phyloP scores from a whole-genome alignment of 768 basidiomycete genomes.

The Cystobasidium tubakii region DNA sequence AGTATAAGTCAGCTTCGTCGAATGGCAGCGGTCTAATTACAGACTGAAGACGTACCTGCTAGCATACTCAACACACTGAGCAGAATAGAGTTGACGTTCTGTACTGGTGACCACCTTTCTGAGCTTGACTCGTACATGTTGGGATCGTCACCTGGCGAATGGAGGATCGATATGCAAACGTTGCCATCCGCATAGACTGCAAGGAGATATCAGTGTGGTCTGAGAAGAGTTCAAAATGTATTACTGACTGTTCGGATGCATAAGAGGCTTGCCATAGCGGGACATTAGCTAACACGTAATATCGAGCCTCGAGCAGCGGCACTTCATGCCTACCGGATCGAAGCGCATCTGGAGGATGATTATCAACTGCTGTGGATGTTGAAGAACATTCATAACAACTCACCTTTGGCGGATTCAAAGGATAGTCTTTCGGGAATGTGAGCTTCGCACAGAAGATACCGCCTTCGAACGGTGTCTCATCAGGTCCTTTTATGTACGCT shows the following conservation, averaged over 20 bases:
- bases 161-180: conserved; percentile 96
- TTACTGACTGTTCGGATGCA: conserved; percentile 89
- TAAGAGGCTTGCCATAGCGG: conserved; percentile 56
- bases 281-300: background rate
- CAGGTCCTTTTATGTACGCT: conserved; percentile 66
- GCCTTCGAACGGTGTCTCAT: conserved; percentile 59
- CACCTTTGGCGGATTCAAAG: conserved; percentile 86
- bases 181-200: conserved; percentile 94
- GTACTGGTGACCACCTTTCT: conserved; percentile 98
- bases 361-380: background rate
- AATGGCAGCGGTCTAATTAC: background rate
- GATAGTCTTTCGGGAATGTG: conserved; percentile 78
- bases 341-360: conserved; percentile 67
- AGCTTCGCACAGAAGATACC: conserved; percentile 88
- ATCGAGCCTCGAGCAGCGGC: background rate
- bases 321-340: conserved; percentile 58
- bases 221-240: background rate
- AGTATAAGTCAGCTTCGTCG: background rate
- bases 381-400: background rate
- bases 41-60: conserved; percentile 60
- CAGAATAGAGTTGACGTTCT: conserved; percentile 68
- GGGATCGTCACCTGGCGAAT: conserved; percentile 63
- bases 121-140: conserved; percentile 85
- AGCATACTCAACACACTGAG: conserved; percentile 96
- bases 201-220: background rate